Percentiles rank a stretch among this genome's conserved stretches.
These are phyloP conservation scores for Suillus discolor DNA, from an alignment of 768 basidiomycete genomes.

Conservation along the genomic window DNA sequence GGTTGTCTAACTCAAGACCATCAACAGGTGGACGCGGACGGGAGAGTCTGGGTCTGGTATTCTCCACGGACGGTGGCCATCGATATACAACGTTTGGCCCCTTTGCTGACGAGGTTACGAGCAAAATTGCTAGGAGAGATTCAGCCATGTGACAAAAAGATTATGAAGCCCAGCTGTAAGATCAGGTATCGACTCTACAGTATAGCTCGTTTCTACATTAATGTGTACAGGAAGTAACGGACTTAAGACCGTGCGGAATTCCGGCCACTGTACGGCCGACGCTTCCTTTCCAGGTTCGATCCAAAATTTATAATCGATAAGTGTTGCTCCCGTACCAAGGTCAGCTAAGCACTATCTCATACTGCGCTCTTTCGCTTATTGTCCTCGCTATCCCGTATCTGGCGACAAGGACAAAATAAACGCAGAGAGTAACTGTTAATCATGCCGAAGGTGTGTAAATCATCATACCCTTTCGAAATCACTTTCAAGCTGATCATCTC, in stretches of 20 bases:
- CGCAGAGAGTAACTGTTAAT: constrained; percentile 22
- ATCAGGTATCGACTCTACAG: too few relatives aligned
- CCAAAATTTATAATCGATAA: constrained; percentile 4
- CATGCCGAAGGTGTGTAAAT: constrained; percentile 53
- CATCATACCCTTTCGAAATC: constrained; percentile 11
- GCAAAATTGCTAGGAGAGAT: constrained; percentile 76
- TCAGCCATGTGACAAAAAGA: constrained; percentile 57
- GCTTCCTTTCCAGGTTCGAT: neutral
- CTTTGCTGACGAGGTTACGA: constrained; percentile 84
- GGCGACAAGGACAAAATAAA: constrained; percentile 15
- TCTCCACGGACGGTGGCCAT: constrained; percentile 76
- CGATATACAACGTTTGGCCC: constrained; percentile 79
- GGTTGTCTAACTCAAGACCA: constrained; percentile 61
- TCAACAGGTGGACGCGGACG: constrained; percentile 63
- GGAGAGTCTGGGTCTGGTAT: constrained; percentile 63
- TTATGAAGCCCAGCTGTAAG: neutral
- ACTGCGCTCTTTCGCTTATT: neutral
- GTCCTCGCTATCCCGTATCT: constrained; percentile 1
- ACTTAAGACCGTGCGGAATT: neutral
- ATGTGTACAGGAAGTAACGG: too few relatives aligned
- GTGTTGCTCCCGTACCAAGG: neutral
- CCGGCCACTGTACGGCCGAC: neutral
- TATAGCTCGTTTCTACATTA: too few relatives aligned
- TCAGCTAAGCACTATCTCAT: neutral
- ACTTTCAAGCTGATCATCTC: constrained; percentile 13